A percentile compares a stretch with the other conserved stretches of the same genome.
These are phyloP conservation scores for Opeltia flavorubescens DNA, from an alignment of 495 filamentous ascomycete genomes.

Conservation along the genomic window DNA sequence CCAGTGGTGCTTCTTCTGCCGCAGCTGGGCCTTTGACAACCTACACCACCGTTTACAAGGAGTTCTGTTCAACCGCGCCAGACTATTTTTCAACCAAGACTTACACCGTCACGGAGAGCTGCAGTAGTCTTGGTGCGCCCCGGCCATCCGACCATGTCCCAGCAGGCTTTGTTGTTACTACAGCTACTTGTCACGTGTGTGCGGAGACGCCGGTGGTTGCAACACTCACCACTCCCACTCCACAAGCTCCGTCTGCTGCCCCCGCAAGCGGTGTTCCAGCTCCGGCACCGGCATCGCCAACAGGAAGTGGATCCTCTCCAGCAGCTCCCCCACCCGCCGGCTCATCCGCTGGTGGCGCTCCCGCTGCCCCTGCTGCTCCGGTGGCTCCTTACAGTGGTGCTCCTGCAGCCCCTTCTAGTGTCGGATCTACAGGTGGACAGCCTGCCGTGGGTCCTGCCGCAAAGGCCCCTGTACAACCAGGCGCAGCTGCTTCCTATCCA, in stretches of 20 bases:
- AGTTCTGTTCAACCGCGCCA: conserved; percentile 9
- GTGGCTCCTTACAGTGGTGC: background rate
- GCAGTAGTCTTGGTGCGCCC: conserved; percentile 9
- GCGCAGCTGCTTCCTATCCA: background rate
- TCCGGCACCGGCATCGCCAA: conserved; percentile 1
- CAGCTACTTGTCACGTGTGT: conserved; percentile 14
- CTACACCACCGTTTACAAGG: conserved; percentile 9
- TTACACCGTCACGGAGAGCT: conserved; percentile 17
- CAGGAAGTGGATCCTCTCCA: background rate
- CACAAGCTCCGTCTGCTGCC: conserved; percentile 3
- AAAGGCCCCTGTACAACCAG: conserved; percentile 4
- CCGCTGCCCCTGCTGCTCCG: conserved; percentile 1
- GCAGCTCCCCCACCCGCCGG: conserved; percentile 1
- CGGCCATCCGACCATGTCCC: conserved; percentile 10
- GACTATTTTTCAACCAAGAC: conserved; percentile 6
- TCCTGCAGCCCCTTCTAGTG: background rate
- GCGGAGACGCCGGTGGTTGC: conserved; percentile 10
- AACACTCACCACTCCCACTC: conserved; percentile 7
- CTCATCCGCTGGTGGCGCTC: background rate
- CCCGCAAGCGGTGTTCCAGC: background rate
- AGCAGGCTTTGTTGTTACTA: conserved; percentile 13
- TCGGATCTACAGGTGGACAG: background rate
- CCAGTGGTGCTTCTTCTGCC: background rate
- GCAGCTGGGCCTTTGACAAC: conserved; percentile 8
- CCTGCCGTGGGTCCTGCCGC: conserved; percentile 2